Evolutionary conservation across 257 asterid species (phyloP).

Genomic region (Phtheirospermum japonicum): DNA sequence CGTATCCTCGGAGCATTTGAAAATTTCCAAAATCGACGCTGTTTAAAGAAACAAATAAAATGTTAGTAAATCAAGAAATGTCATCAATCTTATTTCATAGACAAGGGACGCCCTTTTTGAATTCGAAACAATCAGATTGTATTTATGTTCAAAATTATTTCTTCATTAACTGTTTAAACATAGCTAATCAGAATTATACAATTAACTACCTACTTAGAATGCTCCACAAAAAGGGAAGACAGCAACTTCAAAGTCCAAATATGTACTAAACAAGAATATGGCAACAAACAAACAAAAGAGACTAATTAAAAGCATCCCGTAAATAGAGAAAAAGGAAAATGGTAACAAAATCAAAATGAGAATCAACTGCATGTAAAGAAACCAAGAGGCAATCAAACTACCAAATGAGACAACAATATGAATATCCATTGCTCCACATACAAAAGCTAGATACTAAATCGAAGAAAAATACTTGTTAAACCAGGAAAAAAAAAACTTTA

Average conservation of each 20-base stretch:
- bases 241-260: neutral
- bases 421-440: constrained; percentile 10
- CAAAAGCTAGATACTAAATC: constrained; percentile 9
- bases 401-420: constrained; percentile 15
- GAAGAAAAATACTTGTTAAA: no score
- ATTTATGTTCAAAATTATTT: neutral
- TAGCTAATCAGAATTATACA: constrained; percentile 11
- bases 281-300: neutral
- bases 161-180: constrained; percentile 4
- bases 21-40: constrained; percentile 27
- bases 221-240: neutral
- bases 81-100: constrained; percentile 15
- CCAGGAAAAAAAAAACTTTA: no score
- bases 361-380: constrained; percentile 10
- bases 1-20: constrained; percentile 26
- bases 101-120: constrained; percentile 22
- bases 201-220: constrained; percentile 15
- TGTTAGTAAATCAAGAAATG: constrained; percentile 32
- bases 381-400: constrained; percentile 26
- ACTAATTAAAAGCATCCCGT: neutral
- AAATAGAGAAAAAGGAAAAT: neutral
- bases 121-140: constrained; percentile 9
- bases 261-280: neutral
- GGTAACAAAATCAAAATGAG: neutral
- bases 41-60: constrained; percentile 35